A percentile compares a stretch with the other conserved stretches of the same genome.
These are phyloP conservation scores for Globisporangium carolinianum DNA, from an alignment of 352 stramenopile species.

Conservation along the genomic window DNA sequence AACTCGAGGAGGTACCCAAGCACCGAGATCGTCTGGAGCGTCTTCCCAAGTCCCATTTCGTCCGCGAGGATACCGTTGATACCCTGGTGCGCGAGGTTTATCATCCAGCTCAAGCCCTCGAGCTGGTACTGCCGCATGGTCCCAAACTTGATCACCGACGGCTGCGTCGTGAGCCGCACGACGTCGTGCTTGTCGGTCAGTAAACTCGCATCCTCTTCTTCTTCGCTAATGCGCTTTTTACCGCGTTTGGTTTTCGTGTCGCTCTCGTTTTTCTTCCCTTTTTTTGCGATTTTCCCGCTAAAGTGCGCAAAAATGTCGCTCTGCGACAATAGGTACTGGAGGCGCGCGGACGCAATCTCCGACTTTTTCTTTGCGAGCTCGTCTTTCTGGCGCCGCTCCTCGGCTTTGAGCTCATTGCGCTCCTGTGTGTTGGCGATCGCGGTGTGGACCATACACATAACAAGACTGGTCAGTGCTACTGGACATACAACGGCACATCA, in stretches of 20 bases:
- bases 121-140: slow-evolving; percentile 98
- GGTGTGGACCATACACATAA: neutral
- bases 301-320: slow-evolving; percentile 98
- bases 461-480: neutral
- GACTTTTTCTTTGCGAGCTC: slow-evolving; percentile 72
- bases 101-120: slow-evolving; percentile 97
- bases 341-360: slow-evolving; percentile 67
- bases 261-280: slow-evolving; percentile 48
- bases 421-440: slow-evolving; percentile 17
- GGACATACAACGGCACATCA: no score
- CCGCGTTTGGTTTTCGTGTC: slow-evolving; percentile 36
- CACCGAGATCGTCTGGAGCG: slow-evolving; percentile 90
- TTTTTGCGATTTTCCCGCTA: slow-evolving; percentile 80
- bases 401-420: slow-evolving; percentile 63
- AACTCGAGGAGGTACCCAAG: slow-evolving; percentile 81
- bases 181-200: slow-evolving; percentile 79
- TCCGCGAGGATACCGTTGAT: slow-evolving; percentile 98
- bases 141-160: slow-evolving; percentile 89
- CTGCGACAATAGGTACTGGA: slow-evolving; percentile 95
- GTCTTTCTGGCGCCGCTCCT: slow-evolving; percentile 76
- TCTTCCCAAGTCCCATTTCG: slow-evolving; percentile 98
- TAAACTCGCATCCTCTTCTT: slow-evolving; percentile 74
- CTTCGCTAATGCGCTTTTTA: slow-evolving; percentile 81
- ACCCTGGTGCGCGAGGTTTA: slow-evolving; percentile 98
- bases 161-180: slow-evolving; percentile 89